These are phyloP conservation scores for Emmonsiellopsis sp. DNA, from an alignment of 2,329 filamentous ascomycete genomes.

Conservation along the genomic window DNA sequence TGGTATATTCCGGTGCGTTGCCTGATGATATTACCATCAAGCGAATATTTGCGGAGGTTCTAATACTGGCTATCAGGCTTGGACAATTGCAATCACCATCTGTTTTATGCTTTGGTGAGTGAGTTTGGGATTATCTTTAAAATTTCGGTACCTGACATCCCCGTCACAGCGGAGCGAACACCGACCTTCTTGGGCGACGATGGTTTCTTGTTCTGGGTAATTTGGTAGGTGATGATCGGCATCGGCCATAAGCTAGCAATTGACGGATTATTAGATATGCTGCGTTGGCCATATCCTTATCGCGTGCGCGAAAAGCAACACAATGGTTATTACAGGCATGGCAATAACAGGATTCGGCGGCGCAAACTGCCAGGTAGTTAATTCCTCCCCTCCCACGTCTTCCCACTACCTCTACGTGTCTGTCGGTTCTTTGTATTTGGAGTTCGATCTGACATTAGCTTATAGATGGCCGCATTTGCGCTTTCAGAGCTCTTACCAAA, in stretches of 20 bases:
- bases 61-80: slow-evolving; percentile 9
- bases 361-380: slow-evolving; percentile 32
- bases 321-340: slow-evolving; percentile 30
- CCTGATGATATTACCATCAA: background rate
- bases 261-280: slow-evolving; percentile 14
- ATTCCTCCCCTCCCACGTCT: background rate
- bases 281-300: slow-evolving; percentile 32
- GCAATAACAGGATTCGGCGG: slow-evolving; percentile 37
- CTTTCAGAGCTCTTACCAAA: slow-evolving; percentile 41
- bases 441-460: background rate
- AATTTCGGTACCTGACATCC: background rate
- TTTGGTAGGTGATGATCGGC: slow-evolving; percentile 12
- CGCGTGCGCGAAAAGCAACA: slow-evolving; percentile 31
- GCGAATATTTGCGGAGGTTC: background rate
- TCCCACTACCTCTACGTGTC: background rate
- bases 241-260: background rate
- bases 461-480: slow-evolving; percentile 33
- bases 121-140: background rate
- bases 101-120: slow-evolving; percentile 31
- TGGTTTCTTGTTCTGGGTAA: slow-evolving; percentile 39
- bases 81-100: slow-evolving; percentile 33
- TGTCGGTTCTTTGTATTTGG: background rate
- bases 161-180: slow-evolving; percentile 29
- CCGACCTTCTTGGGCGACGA: slow-evolving; percentile 39
- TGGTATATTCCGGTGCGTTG: slow-evolving; percentile 21